Evolutionary conservation across 2,329 filamentous ascomycete genomes (phyloP), one percentile per base, ranked within the genome.

Genomic region (Epichloe sylvatica): DNA sequence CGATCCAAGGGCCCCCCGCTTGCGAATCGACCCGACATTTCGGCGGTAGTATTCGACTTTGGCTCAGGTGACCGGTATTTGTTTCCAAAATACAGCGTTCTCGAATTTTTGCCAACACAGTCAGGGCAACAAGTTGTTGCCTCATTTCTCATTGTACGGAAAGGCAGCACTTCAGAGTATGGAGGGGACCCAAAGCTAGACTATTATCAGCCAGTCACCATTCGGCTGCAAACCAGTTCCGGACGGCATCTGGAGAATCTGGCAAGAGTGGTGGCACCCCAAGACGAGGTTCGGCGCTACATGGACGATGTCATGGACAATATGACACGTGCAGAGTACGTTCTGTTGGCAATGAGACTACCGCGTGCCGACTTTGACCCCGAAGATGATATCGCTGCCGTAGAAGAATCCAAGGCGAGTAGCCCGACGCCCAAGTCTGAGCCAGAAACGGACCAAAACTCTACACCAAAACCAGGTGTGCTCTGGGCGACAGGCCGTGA

Each of bases 71-170:
- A 91, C 62, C 77, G 85, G 25, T 90, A 86, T 61, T 68, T 87
- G 45, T 90, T 92, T 54, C 86, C 86, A 2, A 85, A 82, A 56
- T 83, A 85, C 60, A 85, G 82, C 63, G 83, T 91, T 35, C 64
- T 91, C 46, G 85, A 92, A 61, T 81, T 79, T 59, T 68, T 81
- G 2, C 63, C 66, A 7, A 59, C 64, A 2, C 60, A 69, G 9
- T 64, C 70, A 4, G 76, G 77, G 2, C 76, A 78, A 46, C 74
- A 81, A 51, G 75, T 86, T 2, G 75, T 88, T 41, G 82, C 82
- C 3, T 90, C 84, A 1, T 92, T 91, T 60, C 70, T 92, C 11
- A 80, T 90, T 52, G 83, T 86, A 5, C 80, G 84, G 45, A 83
- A 83, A 62, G 84, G 81, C 33, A 82, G 80, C 56, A 72, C 70